phyloP scores from a whole-genome alignment of 2,329 filamentous ascomycete genomes.

The Onygenales sp. region DNA sequence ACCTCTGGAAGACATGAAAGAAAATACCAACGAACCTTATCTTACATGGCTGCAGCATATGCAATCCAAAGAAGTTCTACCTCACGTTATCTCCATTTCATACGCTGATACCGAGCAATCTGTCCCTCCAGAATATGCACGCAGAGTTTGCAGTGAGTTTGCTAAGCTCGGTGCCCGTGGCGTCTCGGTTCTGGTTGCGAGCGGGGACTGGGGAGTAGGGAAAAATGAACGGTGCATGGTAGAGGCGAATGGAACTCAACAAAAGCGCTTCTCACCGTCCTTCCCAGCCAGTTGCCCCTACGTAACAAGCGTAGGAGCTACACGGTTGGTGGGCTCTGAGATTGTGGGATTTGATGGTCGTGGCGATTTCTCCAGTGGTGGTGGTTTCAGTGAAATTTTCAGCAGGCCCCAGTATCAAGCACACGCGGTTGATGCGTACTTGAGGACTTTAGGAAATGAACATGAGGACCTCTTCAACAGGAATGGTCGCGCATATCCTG shows the following conservation, averaged over 20 bases:
- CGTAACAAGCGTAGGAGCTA: constrained; percentile 54
- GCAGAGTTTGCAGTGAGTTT: constrained; percentile 52
- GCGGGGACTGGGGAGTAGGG: constrained; percentile 53
- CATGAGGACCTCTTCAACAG: constrained; percentile 40
- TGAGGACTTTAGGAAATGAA: constrained; percentile 29
- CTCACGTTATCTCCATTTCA: constrained; percentile 56
- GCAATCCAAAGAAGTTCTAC: constrained; percentile 45
- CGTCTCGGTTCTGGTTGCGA: constrained; percentile 54
- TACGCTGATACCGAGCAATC: constrained; percentile 60
- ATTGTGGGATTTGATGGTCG: constrained; percentile 27
- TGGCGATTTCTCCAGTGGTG: constrained; percentile 43
- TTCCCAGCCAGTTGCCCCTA: constrained; percentile 54
- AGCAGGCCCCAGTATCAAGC: constrained; percentile 38
- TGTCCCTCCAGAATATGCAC: constrained; percentile 50
- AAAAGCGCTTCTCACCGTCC: constrained; percentile 41
- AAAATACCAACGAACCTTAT: constrained; percentile 51
- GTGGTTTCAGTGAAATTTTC: constrained; percentile 42
- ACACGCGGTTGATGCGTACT: constrained; percentile 33
- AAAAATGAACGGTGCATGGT: constrained; percentile 40
- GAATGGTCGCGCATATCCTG: constrained; percentile 51
- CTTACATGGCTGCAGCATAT: constrained; percentile 54
- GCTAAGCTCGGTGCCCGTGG: constrained; percentile 57
- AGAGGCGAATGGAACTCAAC: constrained; percentile 36
- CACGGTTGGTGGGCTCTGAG: constrained; percentile 44
- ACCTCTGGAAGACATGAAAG: background rate